Conservation (phyloP, 805 yeast species). For the Kluyveromyces dobzhanskii region DNA sequence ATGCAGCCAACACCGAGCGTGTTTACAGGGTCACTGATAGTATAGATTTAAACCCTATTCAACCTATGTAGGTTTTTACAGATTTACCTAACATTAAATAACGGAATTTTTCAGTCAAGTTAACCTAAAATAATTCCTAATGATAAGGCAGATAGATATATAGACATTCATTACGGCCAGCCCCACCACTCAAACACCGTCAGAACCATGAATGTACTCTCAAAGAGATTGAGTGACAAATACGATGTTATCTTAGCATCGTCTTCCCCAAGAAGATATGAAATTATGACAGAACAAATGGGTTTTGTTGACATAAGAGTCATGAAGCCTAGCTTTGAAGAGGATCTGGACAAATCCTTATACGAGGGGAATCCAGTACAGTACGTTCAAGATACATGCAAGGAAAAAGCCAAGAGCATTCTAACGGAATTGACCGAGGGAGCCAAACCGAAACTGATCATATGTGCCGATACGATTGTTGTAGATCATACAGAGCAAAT, state of each 20-base stretch:
- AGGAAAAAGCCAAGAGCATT: slow-evolving; percentile 58
- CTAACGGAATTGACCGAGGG: slow-evolving; percentile 32
- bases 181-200: too few species aligned
- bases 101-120: too few species aligned
- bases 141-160: too few species aligned
- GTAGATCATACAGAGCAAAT: slow-evolving; percentile 46
- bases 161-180: too few species aligned
- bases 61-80: slow-evolving; percentile 18
- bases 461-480: slow-evolving; percentile 80
- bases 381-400: slow-evolving; percentile 68
- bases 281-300: slow-evolving; percentile 51
- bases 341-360: slow-evolving; percentile 51
- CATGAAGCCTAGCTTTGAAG: slow-evolving; percentile 64
- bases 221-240: slow-evolving; percentile 4
- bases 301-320: slow-evolving; percentile 41
- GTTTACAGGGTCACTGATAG: slow-evolving; percentile 25
- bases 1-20: slow-evolving; percentile 14
- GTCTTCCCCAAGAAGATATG: slow-evolving; percentile 71
- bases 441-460: slow-evolving; percentile 22
- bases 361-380: slow-evolving; percentile 16
- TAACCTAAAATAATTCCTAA: too few species aligned
- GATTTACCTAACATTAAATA: too few species aligned
- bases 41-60: slow-evolving; percentile 17
- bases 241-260: slow-evolving; percentile 61
- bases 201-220: slow-evolving; percentile 5